Percentiles rank a stretch among this genome's conserved stretches.
Conservation (phyloP, 1,139 yeast genomes). For the Yamadazyma siamensis region DNA sequence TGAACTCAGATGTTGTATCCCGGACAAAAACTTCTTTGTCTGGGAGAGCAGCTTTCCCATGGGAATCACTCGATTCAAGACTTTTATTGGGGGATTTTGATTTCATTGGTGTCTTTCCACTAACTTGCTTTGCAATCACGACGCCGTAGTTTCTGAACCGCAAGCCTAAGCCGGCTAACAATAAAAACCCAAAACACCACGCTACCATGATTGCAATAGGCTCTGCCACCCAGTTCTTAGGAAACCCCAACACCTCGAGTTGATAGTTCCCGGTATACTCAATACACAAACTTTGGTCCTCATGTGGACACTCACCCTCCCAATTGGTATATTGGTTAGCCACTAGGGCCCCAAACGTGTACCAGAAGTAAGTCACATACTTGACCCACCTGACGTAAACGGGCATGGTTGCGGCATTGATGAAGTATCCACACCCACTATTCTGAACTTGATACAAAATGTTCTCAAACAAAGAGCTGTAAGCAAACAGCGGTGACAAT, state of each 20-base stretch:
- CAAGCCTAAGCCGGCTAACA: constrained; percentile 46
- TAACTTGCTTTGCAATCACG: constrained; percentile 44
- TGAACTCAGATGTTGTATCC: too few species aligned
- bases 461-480: constrained; percentile 62
- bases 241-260: constrained; percentile 58
- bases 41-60: too few species aligned
- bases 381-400: constrained; percentile 85
- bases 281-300: constrained; percentile 20
- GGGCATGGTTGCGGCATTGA: constrained; percentile 71
- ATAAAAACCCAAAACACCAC: constrained; percentile 56
- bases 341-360: constrained; percentile 65
- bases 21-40: too few species aligned
- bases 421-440: constrained; percentile 79
- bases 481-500: constrained; percentile 59
- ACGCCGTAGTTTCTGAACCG: constrained; percentile 51
- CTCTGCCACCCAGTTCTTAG: constrained; percentile 59
- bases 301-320: constrained; percentile 53
- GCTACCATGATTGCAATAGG: constrained; percentile 63
- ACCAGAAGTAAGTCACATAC: constrained; percentile 74
- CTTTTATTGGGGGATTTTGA: constrained; percentile 7
- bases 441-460: constrained; percentile 68
- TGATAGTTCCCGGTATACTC: constrained; percentile 56
- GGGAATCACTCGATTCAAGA: neutral
- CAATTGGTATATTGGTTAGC: constrained; percentile 65
- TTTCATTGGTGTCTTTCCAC: constrained; percentile 21